phyloP scores from a whole-genome alignment of 2,329 filamentous ascomycete species.

The Monilinia fructicola region DNA sequence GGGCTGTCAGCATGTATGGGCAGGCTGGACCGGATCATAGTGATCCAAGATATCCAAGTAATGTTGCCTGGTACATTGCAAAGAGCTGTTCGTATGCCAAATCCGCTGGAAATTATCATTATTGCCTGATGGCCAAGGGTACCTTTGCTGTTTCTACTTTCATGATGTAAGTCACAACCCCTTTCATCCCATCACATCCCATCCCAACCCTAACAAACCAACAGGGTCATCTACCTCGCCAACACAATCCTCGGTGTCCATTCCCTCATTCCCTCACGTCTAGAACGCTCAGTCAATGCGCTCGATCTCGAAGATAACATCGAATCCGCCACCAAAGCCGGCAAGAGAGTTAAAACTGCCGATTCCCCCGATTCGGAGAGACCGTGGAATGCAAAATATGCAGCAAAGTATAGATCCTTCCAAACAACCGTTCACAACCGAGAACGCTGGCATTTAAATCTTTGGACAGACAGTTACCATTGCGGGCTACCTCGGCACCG shows the following conservation, averaged over 20 bases:
- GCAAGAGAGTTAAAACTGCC: conserved; percentile 34
- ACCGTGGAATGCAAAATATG: conserved; percentile 56
- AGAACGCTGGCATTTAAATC: conserved; percentile 67
- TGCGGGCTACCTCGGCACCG: conserved; percentile 41
- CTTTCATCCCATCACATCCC: not conserved
- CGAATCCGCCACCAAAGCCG: not conserved
- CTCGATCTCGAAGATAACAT: conserved; percentile 50
- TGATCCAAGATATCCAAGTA: conserved; percentile 61
- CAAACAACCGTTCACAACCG: conserved; percentile 59
- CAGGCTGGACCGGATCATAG: conserved; percentile 73
- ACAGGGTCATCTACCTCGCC: conserved; percentile 58
- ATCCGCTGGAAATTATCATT: conserved; percentile 52
- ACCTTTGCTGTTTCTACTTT: conserved; percentile 63
- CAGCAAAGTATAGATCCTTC: conserved; percentile 42
- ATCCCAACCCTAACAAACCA: conserved; percentile 11
- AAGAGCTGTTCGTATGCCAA: conserved; percentile 65
- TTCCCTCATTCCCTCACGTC: conserved; percentile 47
- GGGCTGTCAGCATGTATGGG: conserved; percentile 64
- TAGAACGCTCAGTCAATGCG: conserved; percentile 50
- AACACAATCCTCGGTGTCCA: conserved; percentile 61
- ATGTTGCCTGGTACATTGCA: conserved; percentile 71
- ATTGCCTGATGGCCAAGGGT: conserved; percentile 68
- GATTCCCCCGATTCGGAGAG: conserved; percentile 45
- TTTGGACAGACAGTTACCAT: conserved; percentile 57
- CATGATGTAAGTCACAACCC: conserved; percentile 60